Percentiles rank a stretch among this genome's conserved stretches.
Evolutionary conservation across 1,284 basidiomycete species (phyloP).

Genomic region (Porodaedalea pini): DNA sequence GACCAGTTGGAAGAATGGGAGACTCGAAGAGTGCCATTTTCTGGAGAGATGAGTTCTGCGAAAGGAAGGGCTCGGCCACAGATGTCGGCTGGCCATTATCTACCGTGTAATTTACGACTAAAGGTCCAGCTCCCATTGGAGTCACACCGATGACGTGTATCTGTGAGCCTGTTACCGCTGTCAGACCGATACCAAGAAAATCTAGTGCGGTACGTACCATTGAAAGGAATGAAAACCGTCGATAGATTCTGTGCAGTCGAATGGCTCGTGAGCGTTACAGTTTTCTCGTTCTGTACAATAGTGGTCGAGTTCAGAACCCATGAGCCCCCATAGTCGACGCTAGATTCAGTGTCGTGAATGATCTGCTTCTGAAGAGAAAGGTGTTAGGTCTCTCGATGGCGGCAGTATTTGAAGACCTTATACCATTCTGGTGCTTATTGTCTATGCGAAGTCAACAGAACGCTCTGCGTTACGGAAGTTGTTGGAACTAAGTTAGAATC

Average conservation of each 20-base stretch:
- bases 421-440: too few species aligned
- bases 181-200: not conserved
- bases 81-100: constrained; percentile 1
- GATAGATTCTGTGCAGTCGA: not conserved
- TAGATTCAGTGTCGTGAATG: not conserved
- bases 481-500: too few species aligned
- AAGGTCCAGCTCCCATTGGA: not conserved
- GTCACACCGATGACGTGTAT: constrained; percentile 6
- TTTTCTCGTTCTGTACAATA: not conserved
- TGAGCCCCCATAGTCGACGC: not conserved
- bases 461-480: too few species aligned
- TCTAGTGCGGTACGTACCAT: not conserved
- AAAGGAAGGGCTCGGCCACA: not conserved
- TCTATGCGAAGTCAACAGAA: too few species aligned
- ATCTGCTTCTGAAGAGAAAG: too few species aligned
- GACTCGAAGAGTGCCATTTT: constrained; percentile 10
- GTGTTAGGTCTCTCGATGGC: too few species aligned
- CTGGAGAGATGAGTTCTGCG: not conserved
- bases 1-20: not conserved
- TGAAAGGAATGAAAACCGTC: not conserved
- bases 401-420: too few species aligned
- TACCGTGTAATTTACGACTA: constrained; percentile 9
- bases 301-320: not conserved
- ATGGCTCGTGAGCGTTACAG: constrained; percentile 1
- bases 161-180: not conserved